Evolutionary conservation across 768 basidiomycete species (phyloP).

Genomic region (Pholiota microspora): DNA sequence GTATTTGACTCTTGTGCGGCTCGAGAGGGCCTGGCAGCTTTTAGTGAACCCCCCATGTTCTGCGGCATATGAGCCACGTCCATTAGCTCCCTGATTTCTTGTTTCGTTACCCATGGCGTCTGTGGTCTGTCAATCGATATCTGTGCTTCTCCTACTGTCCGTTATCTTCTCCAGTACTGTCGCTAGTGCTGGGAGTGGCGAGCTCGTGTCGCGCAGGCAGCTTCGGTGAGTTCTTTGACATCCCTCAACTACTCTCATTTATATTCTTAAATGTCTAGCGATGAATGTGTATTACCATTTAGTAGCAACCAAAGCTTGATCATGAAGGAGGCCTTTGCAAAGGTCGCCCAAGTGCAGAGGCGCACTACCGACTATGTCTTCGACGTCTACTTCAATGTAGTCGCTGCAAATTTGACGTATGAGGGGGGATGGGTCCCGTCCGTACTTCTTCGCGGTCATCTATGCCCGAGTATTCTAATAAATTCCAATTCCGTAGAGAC

Average conservation of each 20-base stretch:
- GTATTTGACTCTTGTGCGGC: background rate
- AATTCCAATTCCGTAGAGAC: too few species aligned
- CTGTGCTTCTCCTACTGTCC: background rate
- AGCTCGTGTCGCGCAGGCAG: background rate
- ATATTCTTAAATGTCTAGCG: background rate
- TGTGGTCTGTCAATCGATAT: background rate
- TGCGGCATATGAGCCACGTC: background rate
- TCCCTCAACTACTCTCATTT: background rate
- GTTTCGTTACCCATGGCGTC: background rate
- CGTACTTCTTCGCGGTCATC: too few species aligned
- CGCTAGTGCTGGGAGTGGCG: background rate
- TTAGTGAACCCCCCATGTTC: background rate
- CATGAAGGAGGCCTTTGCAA: conserved; percentile 12
- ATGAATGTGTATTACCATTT: background rate
- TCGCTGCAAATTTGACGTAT: conserved; percentile 28
- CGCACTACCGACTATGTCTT: conserved; percentile 20
- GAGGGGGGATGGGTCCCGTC: conserved; percentile 40
- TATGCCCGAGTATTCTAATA: too few species aligned
- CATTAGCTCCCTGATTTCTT: background rate
- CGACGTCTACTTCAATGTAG: conserved; percentile 31
- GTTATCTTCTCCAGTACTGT: background rate
- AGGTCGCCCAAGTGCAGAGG: conserved; percentile 4
- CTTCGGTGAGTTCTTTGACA: background rate
- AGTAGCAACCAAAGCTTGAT: background rate
- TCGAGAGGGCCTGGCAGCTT: background rate